A percentile compares a stretch with the other conserved stretches of the same genome.
Conservation (phyloP, 495 filamentous ascomycete genomes). For the Xylaria flabelliformis region DNA sequence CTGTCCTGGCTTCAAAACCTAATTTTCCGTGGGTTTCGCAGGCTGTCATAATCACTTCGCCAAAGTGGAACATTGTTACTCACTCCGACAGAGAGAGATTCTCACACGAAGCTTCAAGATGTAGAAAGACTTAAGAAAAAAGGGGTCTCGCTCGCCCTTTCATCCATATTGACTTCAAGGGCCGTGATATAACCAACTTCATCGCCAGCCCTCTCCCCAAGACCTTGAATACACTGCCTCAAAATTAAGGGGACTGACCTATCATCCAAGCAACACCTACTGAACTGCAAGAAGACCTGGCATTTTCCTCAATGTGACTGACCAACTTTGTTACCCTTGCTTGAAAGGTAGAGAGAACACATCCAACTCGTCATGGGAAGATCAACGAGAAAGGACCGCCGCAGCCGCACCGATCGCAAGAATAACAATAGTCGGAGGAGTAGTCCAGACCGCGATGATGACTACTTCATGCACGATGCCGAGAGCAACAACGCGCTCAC, state of each 20-base stretch:
- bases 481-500: neutral
- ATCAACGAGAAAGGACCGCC: slow-evolving; percentile 8
- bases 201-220: neutral
- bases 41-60: slow-evolving; percentile 12
- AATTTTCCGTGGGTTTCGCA: slow-evolving; percentile 3
- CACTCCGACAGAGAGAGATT: neutral
- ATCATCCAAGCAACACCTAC: slow-evolving; percentile 11
- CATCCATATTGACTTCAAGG: neutral
- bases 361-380: slow-evolving; percentile 19
- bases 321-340: neutral
- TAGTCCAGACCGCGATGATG: slow-evolving; percentile 30
- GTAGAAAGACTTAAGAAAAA: slow-evolving; percentile 31
- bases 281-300: neutral
- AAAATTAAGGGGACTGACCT: neutral
- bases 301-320: slow-evolving; percentile 31
- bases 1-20: neutral
- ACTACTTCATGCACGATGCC: slow-evolving; percentile 30
- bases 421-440: slow-evolving; percentile 11
- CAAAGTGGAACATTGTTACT: slow-evolving; percentile 19
- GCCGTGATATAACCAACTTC: slow-evolving; percentile 12
- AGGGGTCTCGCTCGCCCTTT: slow-evolving; percentile 19
- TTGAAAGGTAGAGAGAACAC: slow-evolving; percentile 11
- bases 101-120: slow-evolving; percentile 33
- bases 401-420: neutral
- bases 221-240: neutral